These are phyloP conservation scores for Claviceps fusiformis DNA, from an alignment of 2,329 filamentous ascomycete species.

Conservation along the genomic window DNA sequence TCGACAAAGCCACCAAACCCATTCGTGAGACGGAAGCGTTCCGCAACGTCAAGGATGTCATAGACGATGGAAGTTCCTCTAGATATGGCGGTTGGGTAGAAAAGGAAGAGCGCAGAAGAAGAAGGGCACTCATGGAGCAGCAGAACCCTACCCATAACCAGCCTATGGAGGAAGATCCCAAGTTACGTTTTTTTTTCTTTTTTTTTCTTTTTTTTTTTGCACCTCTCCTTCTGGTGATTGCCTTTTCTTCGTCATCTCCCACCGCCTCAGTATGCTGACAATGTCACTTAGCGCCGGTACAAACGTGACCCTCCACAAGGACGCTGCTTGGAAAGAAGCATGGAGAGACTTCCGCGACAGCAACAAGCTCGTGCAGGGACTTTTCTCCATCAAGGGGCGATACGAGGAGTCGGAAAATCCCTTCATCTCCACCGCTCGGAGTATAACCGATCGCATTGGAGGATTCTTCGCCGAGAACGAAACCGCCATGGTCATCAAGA, in stretches of 20 bases:
- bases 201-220: too few species aligned
- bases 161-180: slow-evolving; percentile 66
- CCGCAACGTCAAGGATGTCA: slow-evolving; percentile 88
- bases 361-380: slow-evolving; percentile 73
- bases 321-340: slow-evolving; percentile 95
- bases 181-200: slow-evolving; percentile 49
- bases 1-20: slow-evolving; percentile 91
- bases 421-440: slow-evolving; percentile 79
- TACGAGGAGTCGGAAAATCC: slow-evolving; percentile 98
- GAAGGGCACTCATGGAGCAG: slow-evolving; percentile 60
- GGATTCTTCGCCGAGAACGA: slow-evolving; percentile 99
- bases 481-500: slow-evolving; percentile 94
- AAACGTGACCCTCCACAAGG: slow-evolving; percentile 90
- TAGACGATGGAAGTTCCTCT: slow-evolving; percentile 93
- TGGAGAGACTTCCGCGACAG: slow-evolving; percentile 91
- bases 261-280: neutral
- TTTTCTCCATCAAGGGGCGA: slow-evolving; percentile 73
- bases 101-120: slow-evolving; percentile 80
- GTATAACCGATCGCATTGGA: slow-evolving; percentile 82
- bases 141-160: slow-evolving; percentile 39
- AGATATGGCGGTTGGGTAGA: slow-evolving; percentile 94
- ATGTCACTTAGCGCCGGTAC: slow-evolving; percentile 61
- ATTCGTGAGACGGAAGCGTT: slow-evolving; percentile 90
- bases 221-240: slow-evolving; percentile 15
- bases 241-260: slow-evolving; percentile 10